These are phyloP conservation scores for Colletotrichum tabaci DNA, from an alignment of 2,329 filamentous ascomycete genomes.

Conservation along the genomic window DNA sequence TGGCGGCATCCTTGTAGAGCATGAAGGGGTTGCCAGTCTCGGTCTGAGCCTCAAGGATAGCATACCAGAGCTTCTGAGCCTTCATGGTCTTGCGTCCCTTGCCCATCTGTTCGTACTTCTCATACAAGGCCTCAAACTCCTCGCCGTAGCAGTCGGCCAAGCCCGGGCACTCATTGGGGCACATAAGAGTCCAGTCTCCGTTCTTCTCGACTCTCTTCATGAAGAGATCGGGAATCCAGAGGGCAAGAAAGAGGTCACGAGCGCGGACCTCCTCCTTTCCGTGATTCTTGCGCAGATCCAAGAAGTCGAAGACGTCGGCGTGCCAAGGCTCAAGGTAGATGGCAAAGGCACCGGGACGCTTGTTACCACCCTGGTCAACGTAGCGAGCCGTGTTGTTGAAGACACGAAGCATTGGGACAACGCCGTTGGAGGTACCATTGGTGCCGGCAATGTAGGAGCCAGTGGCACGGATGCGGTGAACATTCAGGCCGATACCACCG, in stretches of 20 bases:
- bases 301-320: constrained; percentile 96
- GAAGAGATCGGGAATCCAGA: constrained; percentile 99
- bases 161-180: constrained; percentile 95
- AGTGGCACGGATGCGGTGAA: constrained; percentile 96
- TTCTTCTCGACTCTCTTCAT: constrained; percentile 99
- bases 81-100: constrained; percentile 92
- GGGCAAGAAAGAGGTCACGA: constrained; percentile 95
- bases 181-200: constrained; percentile 97
- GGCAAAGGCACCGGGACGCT: constrained; percentile 97
- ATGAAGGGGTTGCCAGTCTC: constrained; percentile 99
- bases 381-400: constrained; percentile 99
- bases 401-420: constrained; percentile 97
- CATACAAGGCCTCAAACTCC: constrained; percentile 95
- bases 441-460: constrained; percentile 98
- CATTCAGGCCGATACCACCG: constrained; percentile 96
- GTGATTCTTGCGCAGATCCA: constrained; percentile 99
- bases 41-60: constrained; percentile 97
- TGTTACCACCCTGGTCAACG: constrained; percentile 99
- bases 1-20: constrained; percentile 99
- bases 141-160: constrained; percentile 97
- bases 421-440: constrained; percentile 97
- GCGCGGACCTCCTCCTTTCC: constrained; percentile 98
- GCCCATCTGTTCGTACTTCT: constrained; percentile 90
- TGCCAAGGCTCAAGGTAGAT: constrained; percentile 99
- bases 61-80: constrained; percentile 99